phyloP scores from a whole-genome alignment of 2,329 filamentous ascomycete genomes.

The Pseudocercospora musae region DNA sequence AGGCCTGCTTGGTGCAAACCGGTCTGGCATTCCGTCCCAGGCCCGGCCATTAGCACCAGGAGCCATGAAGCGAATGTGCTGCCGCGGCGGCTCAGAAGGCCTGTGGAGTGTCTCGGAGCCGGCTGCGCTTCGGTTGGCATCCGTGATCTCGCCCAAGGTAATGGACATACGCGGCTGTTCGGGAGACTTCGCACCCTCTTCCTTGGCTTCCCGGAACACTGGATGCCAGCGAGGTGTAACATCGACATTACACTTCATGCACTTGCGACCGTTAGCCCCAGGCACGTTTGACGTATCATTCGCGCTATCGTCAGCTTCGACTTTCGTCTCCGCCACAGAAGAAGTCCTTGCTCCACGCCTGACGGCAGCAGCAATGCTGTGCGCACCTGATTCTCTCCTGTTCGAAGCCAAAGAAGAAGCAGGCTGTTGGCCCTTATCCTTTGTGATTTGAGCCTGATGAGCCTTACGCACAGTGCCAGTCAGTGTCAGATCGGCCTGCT shows the following conservation, averaged over 20 bases:
- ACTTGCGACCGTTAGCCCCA: constrained; percentile 38
- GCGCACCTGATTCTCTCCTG: constrained; percentile 41
- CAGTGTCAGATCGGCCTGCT: constrained; percentile 85
- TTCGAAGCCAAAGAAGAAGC: constrained; percentile 30
- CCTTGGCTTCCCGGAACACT: constrained; percentile 14
- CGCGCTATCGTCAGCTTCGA: constrained; percentile 27
- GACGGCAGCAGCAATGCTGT: constrained; percentile 32
- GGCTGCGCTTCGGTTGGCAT: constrained; percentile 13
- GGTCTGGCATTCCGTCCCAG: constrained; percentile 33
- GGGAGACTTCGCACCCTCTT: constrained; percentile 11
- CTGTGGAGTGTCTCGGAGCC: background rate
- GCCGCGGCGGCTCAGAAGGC: background rate
- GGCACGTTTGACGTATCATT: constrained; percentile 27
- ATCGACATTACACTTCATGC: constrained; percentile 55
- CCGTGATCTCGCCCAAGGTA: constrained; percentile 26
- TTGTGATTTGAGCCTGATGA: constrained; percentile 66
- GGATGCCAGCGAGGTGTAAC: constrained; percentile 62
- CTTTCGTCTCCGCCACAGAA: constrained; percentile 28
- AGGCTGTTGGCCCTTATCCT: constrained; percentile 44
- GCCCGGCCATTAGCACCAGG: constrained; percentile 28
- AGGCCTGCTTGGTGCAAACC: constrained; percentile 10
- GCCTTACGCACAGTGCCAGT: constrained; percentile 94
- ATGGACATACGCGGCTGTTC: constrained; percentile 19
- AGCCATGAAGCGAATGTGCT: constrained; percentile 29
- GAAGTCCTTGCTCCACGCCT: constrained; percentile 35